Evolutionary conservation across 345 rosid genomes (phyloP), one percentile per base, ranked within the genome.

Genomic region (Barbarea vulgaris): DNA sequence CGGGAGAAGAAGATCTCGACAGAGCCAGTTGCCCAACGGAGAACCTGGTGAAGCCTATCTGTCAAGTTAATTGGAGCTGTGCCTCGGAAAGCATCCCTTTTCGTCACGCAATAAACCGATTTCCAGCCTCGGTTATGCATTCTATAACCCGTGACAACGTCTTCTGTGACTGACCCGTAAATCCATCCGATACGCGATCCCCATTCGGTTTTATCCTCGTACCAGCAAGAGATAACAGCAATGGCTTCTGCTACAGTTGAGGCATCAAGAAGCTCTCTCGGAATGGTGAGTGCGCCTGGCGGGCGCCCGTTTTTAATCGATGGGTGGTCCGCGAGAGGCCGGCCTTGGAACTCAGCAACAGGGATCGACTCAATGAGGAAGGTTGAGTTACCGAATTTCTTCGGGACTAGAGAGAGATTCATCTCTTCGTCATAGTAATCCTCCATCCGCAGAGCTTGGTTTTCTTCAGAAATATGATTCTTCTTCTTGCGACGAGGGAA

Each of bases 91-190:
- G 98, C 97, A 75, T 94, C 98, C 4, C 97, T 93, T 77, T 90
- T 94, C 18, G 98, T 94, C 69, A 91, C 98, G 27, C 98, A 94
- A 77, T 94, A 94, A 68, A 94, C 97, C 1, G 98, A 94, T 73
- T 89, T 94, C 98, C 98, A 94, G 50, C 97, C 98, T 39, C 98
- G 73, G 84, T 94, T 91, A 85, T 94, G 98, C 98, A 94, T 94
- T 55, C 98, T 82, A 64, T 94, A 94, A 24, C 98, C 98, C 1
- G 98, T 94, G 80, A 94, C 98, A 36, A 94, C 98, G 69, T 94
- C 98, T 83, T 94, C 98, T 0, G 98, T 94, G 25, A 94, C 97
- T n/a, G 98, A 94, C 46, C 98, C 98, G 56, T 94, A 94, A 78
- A 94, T 94, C 98, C 98, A 94, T 11, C 98, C 97, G 10, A 90